These are phyloP conservation scores for Taphrina sp. DNA, from an alignment of 1,139 yeast species.

Conservation along the genomic window DNA sequence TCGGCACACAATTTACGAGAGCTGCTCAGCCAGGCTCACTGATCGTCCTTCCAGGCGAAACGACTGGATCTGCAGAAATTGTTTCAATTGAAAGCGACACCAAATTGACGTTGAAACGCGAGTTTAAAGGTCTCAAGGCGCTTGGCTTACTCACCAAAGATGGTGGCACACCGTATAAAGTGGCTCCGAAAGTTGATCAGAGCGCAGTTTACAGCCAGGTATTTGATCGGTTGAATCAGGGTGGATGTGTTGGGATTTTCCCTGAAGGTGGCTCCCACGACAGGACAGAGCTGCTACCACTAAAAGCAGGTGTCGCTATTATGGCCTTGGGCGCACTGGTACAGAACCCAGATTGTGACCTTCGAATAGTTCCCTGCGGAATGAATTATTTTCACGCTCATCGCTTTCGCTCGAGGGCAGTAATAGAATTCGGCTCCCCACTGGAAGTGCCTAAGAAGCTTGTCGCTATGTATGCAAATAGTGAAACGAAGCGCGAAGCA, in stretches of 20 bases:
- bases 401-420: slow-evolving; percentile 90
- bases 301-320: slow-evolving; percentile 95
- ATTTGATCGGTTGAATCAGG: slow-evolving; percentile 73
- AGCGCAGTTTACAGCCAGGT: slow-evolving; percentile 76
- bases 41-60: slow-evolving; percentile 70
- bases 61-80: slow-evolving; percentile 71
- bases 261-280: slow-evolving; percentile 99
- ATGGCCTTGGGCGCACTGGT: slow-evolving; percentile 95
- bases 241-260: slow-evolving; percentile 88
- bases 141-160: slow-evolving; percentile 42
- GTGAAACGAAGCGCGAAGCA: slow-evolving; percentile 59
- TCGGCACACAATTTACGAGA: slow-evolving; percentile 62
- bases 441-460: slow-evolving; percentile 64
- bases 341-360: slow-evolving; percentile 61
- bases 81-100: slow-evolving; percentile 70
- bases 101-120: slow-evolving; percentile 66
- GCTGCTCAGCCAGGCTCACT: slow-evolving; percentile 70
- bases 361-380: slow-evolving; percentile 91
- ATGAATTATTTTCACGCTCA: slow-evolving; percentile 97
- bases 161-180: slow-evolving; percentile 63
- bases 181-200: slow-evolving; percentile 83
- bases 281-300: slow-evolving; percentile 80
- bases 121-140: slow-evolving; percentile 59
- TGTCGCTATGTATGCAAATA: slow-evolving; percentile 59
- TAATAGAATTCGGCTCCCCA: slow-evolving; percentile 90